Conservation (phyloP, 2,329 filamentous ascomycete species). For the Xylaria sp. region DNA sequence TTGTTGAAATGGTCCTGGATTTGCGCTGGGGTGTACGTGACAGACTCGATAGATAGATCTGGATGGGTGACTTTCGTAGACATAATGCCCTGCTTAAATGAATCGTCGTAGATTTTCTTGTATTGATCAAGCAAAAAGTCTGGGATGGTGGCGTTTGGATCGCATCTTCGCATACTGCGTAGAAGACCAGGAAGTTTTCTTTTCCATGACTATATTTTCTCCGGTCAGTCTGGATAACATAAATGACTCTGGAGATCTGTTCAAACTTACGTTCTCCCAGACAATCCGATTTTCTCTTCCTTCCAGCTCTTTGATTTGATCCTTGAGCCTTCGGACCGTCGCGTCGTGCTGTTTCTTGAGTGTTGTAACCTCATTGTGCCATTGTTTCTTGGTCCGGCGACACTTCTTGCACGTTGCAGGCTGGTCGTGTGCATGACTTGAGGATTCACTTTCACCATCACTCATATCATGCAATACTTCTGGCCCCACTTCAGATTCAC, state of each 20-base stretch:
- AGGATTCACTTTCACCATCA: too few relatives aligned
- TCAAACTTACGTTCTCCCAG: conserved; percentile 15
- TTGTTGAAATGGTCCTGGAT: conserved; percentile 7
- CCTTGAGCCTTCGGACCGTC: too few relatives aligned
- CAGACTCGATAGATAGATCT: conserved; percentile 42
- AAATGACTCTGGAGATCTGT: too few relatives aligned
- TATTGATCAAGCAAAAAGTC: conserved; percentile 35
- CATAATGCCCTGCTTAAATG: conserved; percentile 53
- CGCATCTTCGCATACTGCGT: neutral
- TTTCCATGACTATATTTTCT: conserved; percentile 26
- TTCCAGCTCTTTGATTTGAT: too few relatives aligned
- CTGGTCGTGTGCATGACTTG: too few relatives aligned
- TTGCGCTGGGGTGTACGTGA: neutral
- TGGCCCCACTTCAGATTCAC: too few relatives aligned
- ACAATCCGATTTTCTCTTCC: neutral
- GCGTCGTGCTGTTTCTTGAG: too few relatives aligned
- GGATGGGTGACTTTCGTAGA: conserved; percentile 46
- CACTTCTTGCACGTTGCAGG: too few relatives aligned
- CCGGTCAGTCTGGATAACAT: too few relatives aligned
- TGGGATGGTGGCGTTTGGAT: neutral
- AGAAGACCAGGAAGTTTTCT: neutral
- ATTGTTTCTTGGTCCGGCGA: too few relatives aligned
- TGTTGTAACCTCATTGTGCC: too few relatives aligned
- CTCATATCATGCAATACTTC: too few relatives aligned
- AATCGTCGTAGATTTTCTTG: conserved; percentile 39